Conservation (phyloP, 352 stramenopile genomes). For the Globisporangium yorkense region DNA sequence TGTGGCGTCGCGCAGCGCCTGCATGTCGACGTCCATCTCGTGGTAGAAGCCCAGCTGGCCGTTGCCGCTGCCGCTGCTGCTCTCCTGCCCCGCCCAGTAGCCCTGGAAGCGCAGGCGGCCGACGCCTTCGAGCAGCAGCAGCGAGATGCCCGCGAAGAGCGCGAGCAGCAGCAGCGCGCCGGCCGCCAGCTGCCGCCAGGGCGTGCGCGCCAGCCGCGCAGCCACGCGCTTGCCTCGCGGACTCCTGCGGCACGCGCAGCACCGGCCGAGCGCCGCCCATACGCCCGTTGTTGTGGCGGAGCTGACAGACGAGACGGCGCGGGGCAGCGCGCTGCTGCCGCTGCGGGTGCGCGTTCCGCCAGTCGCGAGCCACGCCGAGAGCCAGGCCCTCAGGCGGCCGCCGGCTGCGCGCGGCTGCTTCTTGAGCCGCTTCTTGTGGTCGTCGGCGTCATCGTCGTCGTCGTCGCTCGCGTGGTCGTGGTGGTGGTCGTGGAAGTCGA, state of each 20-base stretch:
- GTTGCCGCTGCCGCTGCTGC: conserved; percentile 41
- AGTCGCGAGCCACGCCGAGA: not conserved
- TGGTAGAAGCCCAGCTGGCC: conserved; percentile 69
- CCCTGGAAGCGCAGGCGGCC: conserved; percentile 49
- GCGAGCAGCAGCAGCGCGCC: conserved; percentile 12
- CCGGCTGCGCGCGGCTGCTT: not conserved
- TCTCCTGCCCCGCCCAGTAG: conserved; percentile 25
- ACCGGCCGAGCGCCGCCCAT: not conserved
- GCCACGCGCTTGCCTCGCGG: conserved; percentile 2
- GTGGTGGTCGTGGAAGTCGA: not conserved
- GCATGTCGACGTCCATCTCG: conserved; percentile 76
- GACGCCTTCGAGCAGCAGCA: conserved; percentile 36
- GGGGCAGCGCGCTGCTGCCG: not conserved
- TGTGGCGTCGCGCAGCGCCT: conserved; percentile 28
- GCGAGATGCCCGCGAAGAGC: conserved; percentile 17
- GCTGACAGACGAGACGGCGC: not conserved
- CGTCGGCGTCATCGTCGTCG: not conserved
- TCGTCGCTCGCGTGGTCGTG: conserved; percentile 2
- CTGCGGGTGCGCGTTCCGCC: not conserved
- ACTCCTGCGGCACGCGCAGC: not conserved
- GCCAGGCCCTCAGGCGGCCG: not conserved
- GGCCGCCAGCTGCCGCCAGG: not conserved
- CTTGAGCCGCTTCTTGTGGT: conserved; percentile 1
- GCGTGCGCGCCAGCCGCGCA: not conserved
- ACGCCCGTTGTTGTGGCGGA: not conserved